Evolutionary conservation across 805 yeast species (phyloP).

Genomic region (Candida sanyiensis): DNA sequence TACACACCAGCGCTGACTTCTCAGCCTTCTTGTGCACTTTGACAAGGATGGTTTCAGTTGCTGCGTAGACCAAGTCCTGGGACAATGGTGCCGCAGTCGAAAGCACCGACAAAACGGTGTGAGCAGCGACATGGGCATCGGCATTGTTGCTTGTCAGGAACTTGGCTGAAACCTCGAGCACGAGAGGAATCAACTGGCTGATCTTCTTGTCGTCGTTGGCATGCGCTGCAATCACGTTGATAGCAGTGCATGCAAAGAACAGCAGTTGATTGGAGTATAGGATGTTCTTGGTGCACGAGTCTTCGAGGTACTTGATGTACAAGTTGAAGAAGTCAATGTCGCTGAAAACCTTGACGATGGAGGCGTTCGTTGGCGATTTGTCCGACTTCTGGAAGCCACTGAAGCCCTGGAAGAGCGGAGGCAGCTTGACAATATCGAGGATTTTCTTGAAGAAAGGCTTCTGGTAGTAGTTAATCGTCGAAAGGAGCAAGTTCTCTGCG

Average conservation of each 20-base stretch:
- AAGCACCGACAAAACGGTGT: constrained; percentile 73
- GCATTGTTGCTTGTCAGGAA: constrained; percentile 41
- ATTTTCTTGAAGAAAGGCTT: constrained; percentile 70
- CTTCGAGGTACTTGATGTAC: constrained; percentile 48
- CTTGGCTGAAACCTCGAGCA: constrained; percentile 54
- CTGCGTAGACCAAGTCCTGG: constrained; percentile 50
- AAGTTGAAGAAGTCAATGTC: constrained; percentile 65
- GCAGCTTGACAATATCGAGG: constrained; percentile 67
- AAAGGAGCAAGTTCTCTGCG: constrained; percentile 63
- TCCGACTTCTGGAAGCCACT: constrained; percentile 57
- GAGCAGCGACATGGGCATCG: constrained; percentile 78
- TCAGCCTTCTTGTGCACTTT: constrained; percentile 37
- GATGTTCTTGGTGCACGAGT: constrained; percentile 43
- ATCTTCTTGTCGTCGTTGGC: constrained; percentile 38
- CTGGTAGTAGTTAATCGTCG: constrained; percentile 76
- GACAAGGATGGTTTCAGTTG: constrained; percentile 50
- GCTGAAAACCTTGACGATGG: constrained; percentile 68
- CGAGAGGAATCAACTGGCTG: constrained; percentile 46
- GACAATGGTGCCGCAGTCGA: constrained; percentile 66
- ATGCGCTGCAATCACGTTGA: constrained; percentile 59
- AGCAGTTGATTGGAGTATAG: constrained; percentile 67
- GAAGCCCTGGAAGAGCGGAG: constrained; percentile 75
- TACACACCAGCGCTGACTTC: constrained; percentile 41
- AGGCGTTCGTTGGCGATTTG: constrained; percentile 56
- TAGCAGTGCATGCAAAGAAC: constrained; percentile 69